Base-by-base conservation (phyloP, 2,329 filamentous ascomycete genomes). In the Botryosphaeria dothidea region DNA sequence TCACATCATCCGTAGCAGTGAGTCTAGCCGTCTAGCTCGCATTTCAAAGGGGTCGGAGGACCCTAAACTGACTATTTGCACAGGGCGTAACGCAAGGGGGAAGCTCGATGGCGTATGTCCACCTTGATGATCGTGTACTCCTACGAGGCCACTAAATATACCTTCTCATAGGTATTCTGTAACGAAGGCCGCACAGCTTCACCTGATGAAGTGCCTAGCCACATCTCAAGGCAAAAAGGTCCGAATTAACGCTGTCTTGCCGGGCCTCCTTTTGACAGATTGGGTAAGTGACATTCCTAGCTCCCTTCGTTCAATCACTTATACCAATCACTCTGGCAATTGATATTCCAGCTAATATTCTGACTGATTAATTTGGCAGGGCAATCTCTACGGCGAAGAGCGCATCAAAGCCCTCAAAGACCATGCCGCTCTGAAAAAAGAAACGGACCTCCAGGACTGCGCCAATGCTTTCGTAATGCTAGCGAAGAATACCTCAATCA, bases 1-100 rank as follows among this genome's bases (percentile, higher is more conserved):
- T 89, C 61, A 90, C 88, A 1, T 85, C 86, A 4, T 88, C 85
- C 3, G 82, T 86, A 66, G 88, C 88, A 2, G 85, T 85, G 72
- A 38, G 78, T 72, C 19, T 23, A 48, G 25, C 6, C 27, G 17
- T 7, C n/a, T 46, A 13, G 17, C 13, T 21, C 17, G 13, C 23
- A 13, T 27, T 21, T 21, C 17, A n/a, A 9, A 41, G 17, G 4
- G 13, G 1, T 5, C n/a, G n/a, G n/a, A n/a, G 17, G 6, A 17
- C 15, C 21, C 3, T n/a, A 17, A 9, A 19, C 25, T 63, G 25
- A 54, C 48, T 0, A 17, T 25, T 3, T 8, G 2, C 1, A 9
- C 8, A 84, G 82, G 82, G 82, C 51, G 69, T 84, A 66, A 72
- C 79, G n/a, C 75, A 84, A 60, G 74, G 73, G 61, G 86, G 86